Evolutionary conservation across 768 basidiomycete species (phyloP), one percentile per base, ranked within the genome.

Genomic region (Collybiopsis luxurians): DNA sequence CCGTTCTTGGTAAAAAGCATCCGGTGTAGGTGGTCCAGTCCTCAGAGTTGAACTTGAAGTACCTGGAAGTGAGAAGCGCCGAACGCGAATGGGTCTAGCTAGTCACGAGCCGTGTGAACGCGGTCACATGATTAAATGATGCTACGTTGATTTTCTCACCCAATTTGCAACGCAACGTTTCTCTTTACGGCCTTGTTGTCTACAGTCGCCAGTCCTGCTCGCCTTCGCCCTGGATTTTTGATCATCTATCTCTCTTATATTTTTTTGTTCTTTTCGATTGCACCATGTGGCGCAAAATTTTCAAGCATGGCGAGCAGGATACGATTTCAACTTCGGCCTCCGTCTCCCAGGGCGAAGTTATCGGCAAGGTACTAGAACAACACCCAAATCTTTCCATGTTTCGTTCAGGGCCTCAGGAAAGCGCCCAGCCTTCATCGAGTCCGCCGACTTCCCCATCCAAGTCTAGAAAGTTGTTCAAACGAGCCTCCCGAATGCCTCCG

Each of bases 301-400:
- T 65, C 40, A 54, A 45, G 42, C 42, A 19, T 31, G 53, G 53
- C 53, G 53, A 54, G 53, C 53, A 54, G 31, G 53, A 54, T 19
- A 34, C 40, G 53, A 34, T 40, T 44, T 44, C 53, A 60, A 53
- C 55, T 60, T 40, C 58, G 53, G 38, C 55, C 6, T 34, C 31
- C 46, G 45, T 53, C 24, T 67, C 69, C 28, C 69, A 67, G 34
- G 66, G 70, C 54, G 78, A 79, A 53, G 81, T 85, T 21, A 66
- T 85, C 62, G 67, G 71, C 48, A 76, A 74, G 63, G 79, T 84
- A 28, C 78, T 75, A 57, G 81, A 86, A 66, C 82, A 84, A 55
- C 74, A 75, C 50, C 74, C 74, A 2, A 75, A 75, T 61, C 59
- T 75, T 38, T 75, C 74, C 5, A 63, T 73, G 54, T 74, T 75